Conservation (phyloP, 2,329 filamentous ascomycete species). For the Colletotrichum acutatum region DNA sequence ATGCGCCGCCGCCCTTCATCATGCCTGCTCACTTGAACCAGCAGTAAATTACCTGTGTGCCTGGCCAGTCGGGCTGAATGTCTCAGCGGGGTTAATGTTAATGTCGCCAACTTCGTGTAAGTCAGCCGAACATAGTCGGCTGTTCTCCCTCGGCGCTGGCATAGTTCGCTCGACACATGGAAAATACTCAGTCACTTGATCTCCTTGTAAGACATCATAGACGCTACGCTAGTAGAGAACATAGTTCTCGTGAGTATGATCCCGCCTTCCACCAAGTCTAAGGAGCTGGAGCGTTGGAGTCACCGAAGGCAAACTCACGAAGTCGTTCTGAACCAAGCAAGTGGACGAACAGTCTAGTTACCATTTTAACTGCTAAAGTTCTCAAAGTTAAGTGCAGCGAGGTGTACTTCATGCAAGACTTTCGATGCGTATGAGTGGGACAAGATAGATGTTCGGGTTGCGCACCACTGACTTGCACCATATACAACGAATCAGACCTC, state of each 20-base stretch:
- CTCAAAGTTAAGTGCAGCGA: not conserved
- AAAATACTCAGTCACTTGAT: conserved; percentile 1
- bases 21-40: not conserved
- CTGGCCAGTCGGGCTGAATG: not conserved
- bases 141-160: not conserved
- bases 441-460: not conserved
- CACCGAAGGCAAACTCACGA: not conserved
- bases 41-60: not conserved
- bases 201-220: not conserved
- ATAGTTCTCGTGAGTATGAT: not conserved
- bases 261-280: not conserved
- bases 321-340: not conserved
- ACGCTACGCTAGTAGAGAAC: not conserved
- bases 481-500: not conserved
- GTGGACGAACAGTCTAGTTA: not conserved
- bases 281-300: not conserved
- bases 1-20: not conserved
- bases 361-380: not conserved
- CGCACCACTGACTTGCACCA: not conserved
- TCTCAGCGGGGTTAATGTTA: not conserved
- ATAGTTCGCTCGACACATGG: not conserved
- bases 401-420: not conserved
- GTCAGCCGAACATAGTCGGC: not conserved
- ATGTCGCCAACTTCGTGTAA: not conserved
- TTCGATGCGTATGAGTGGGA: not conserved